These are phyloP conservation scores for Saturnispora hagleri DNA, from an alignment of 805 yeast species.

Conservation along the genomic window DNA sequence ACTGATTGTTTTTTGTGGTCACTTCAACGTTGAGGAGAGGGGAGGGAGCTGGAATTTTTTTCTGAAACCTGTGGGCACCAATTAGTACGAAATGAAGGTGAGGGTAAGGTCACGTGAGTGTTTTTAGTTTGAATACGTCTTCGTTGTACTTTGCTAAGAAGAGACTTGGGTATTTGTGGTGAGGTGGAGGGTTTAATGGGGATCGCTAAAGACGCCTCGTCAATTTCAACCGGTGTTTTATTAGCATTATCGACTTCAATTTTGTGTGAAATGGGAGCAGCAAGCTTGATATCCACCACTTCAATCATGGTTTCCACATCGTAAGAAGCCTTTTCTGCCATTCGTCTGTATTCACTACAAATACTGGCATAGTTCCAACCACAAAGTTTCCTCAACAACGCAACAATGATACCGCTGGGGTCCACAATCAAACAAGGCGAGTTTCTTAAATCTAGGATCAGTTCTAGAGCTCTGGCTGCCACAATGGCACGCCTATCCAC, in stretches of 20 bases:
- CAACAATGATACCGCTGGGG: constrained; percentile 69
- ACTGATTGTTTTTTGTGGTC: background rate
- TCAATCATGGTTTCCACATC: constrained; percentile 79
- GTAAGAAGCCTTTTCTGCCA: constrained; percentile 63
- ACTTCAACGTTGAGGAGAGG: background rate
- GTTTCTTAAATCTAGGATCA: constrained; percentile 51
- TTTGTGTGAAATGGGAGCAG: constrained; percentile 29
- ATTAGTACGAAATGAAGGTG: background rate
- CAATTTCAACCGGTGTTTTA: constrained; percentile 2
- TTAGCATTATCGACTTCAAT: constrained; percentile 36
- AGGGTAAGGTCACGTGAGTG: constrained; percentile 4
- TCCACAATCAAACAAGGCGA: constrained; percentile 73
- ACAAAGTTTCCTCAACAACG: constrained; percentile 71
- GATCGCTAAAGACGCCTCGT: background rate
- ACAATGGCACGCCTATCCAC: constrained; percentile 36
- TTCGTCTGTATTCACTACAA: constrained; percentile 74
- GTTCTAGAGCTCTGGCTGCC: constrained; percentile 55
- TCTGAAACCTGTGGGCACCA: background rate
- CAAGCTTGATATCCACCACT: constrained; percentile 23
- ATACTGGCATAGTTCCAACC: constrained; percentile 85
- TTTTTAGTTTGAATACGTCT: background rate
- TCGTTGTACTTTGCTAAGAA: background rate
- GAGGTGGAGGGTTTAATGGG: constrained; percentile 24
- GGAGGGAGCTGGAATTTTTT: background rate
- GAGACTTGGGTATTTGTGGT: constrained; percentile 53